A percentile compares a stretch with the other conserved stretches of the same genome.
Evolutionary conservation across 768 basidiomycete species (phyloP).

Genomic region (Tylopilus sp.): DNA sequence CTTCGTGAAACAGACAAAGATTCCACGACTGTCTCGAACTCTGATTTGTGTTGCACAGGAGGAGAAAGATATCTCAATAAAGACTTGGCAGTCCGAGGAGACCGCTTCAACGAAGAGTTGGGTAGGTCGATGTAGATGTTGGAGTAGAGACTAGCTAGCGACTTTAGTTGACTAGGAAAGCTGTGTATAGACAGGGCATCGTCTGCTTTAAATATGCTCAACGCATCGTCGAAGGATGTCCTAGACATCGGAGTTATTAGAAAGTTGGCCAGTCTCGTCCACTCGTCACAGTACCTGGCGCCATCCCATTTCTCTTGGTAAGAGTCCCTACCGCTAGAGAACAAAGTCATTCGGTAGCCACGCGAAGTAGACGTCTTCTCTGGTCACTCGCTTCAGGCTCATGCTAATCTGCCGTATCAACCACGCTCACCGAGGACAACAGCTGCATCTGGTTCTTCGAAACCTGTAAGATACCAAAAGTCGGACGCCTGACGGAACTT

Average conservation of each 20-base stretch:
- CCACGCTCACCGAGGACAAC: constrained; percentile 66
- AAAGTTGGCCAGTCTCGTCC: neutral
- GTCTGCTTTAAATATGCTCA: constrained; percentile 74
- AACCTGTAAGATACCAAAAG: constrained; percentile 96
- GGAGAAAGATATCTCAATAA: constrained; percentile 51
- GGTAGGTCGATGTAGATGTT: constrained; percentile 54
- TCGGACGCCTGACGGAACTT: constrained; percentile 91
- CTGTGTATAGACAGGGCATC: constrained; percentile 55
- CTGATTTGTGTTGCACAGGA: constrained; percentile 30
- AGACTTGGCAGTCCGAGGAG: constrained; percentile 45
- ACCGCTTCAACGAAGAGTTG: constrained; percentile 35
- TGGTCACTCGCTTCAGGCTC: constrained; percentile 25
- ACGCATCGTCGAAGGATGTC: constrained; percentile 64
- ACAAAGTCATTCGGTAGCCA: constrained; percentile 87
- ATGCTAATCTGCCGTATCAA: neutral
- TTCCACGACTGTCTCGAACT: constrained; percentile 56
- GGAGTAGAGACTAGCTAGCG: constrained; percentile 45
- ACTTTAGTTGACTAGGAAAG: constrained; percentile 58
- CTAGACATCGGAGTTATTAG: constrained; percentile 30
- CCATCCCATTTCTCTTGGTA: constrained; percentile 92
- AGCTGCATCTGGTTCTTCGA: constrained; percentile 89
- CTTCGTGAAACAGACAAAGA: constrained; percentile 45
- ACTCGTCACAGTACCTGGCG: constrained; percentile 45
- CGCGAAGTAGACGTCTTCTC: constrained; percentile 68
- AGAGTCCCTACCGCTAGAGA: constrained; percentile 70